Evolutionary conservation across 2,329 filamentous ascomycete genomes (phyloP).

Genomic region (Xylariaceae sp.): DNA sequence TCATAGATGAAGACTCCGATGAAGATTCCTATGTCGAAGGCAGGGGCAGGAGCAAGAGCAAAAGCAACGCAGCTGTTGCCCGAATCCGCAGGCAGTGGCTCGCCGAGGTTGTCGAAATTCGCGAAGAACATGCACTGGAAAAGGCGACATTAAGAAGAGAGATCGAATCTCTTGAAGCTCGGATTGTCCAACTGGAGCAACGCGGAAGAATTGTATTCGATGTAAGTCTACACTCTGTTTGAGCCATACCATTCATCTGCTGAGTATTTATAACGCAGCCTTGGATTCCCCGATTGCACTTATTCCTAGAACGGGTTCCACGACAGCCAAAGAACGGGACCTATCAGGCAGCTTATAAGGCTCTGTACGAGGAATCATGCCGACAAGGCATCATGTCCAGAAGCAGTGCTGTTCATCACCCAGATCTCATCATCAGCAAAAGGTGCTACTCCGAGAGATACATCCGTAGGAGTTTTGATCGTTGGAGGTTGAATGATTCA

Average conservation of each 20-base stretch:
- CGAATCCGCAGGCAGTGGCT: no score
- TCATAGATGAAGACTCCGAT: no score
- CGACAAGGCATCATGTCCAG: constrained; percentile 34
- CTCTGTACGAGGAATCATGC: constrained; percentile 26
- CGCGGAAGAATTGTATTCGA: background rate
- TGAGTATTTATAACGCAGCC: constrained; percentile 6
- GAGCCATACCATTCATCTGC: background rate
- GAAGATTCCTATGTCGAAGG: no score
- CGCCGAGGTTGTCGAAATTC: background rate
- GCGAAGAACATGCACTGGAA: background rate
- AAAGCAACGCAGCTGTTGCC: no score
- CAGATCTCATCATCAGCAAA: constrained; percentile 24
- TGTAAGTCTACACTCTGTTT: constrained; percentile 3
- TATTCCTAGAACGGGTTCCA: background rate
- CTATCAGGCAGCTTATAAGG: constrained; percentile 2
- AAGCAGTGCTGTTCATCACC: constrained; percentile 21
- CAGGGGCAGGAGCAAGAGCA: no score
- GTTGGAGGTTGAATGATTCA: background rate
- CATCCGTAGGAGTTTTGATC: background rate
- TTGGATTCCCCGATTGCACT: background rate
- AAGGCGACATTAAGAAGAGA: background rate
- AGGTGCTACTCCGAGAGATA: background rate
- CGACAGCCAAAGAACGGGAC: no score
- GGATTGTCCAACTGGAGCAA: background rate
- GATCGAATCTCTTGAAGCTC: background rate